Evolutionary conservation across 352 stramenopile genomes (phyloP).

Genomic region (Phytopythium vexans): DNA sequence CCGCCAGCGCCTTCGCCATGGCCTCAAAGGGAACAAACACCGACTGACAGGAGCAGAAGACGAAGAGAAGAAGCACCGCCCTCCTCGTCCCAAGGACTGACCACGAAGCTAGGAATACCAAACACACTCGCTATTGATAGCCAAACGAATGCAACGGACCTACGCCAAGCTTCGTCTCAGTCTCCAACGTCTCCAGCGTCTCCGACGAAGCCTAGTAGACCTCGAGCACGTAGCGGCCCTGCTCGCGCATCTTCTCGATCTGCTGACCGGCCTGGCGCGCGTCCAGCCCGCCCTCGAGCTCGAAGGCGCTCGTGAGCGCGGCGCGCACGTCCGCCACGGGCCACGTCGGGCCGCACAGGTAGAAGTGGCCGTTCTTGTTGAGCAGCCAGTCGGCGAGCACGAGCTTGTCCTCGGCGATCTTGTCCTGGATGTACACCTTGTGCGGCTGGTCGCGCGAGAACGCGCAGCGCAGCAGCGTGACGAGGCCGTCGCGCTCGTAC

Average conservation of each 20-base stretch:
- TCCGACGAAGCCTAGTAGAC: slow-evolving; percentile 57
- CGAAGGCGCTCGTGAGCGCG: slow-evolving; percentile 59
- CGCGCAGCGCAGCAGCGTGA: slow-evolving; percentile 81
- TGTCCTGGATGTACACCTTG: slow-evolving; percentile 91
- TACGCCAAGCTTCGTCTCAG: too few relatives aligned
- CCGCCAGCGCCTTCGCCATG: too few relatives aligned
- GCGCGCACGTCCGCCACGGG: slow-evolving; percentile 74
- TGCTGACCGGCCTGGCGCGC: slow-evolving; percentile 65
- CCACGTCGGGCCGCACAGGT: slow-evolving; percentile 83
- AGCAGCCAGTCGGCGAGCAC: slow-evolving; percentile 71
- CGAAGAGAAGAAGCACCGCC: too few relatives aligned
- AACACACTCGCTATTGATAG: too few relatives aligned
- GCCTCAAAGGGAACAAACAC: too few relatives aligned
- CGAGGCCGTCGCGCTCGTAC: slow-evolving; percentile 78
- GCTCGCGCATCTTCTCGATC: slow-evolving; percentile 78
- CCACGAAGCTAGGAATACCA: too few relatives aligned
- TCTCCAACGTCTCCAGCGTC: too few relatives aligned
- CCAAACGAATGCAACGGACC: too few relatives aligned
- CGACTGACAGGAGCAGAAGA: too few relatives aligned
- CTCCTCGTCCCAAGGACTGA: too few relatives aligned
- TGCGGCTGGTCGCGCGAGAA: slow-evolving; percentile 88
- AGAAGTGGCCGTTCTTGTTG: slow-evolving; percentile 80
- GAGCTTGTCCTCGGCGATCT: slow-evolving; percentile 79
- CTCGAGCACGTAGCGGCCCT: slow-evolving; percentile 80
- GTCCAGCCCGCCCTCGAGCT: slow-evolving; percentile 42